Conservation (phyloP, 78 protist species). For the Neovahlkampfia damariscottae region DNA sequence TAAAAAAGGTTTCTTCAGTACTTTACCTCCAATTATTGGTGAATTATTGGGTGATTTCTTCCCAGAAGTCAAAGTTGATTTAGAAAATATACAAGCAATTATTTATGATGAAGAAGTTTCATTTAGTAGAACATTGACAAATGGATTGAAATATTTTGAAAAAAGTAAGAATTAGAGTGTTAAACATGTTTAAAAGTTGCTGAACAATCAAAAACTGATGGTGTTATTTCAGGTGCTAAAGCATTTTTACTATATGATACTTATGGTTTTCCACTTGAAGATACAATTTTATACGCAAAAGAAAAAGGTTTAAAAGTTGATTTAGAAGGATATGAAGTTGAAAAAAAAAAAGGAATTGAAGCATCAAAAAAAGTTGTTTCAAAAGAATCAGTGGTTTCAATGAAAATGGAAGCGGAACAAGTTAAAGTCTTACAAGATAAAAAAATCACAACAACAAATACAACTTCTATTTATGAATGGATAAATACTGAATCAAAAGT, state of each 20-base stretch:
- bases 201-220: background rate
- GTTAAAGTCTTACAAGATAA: background rate
- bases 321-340: slow-evolving; percentile 36
- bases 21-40: slow-evolving; percentile 59
- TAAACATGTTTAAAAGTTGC: background rate
- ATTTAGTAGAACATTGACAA: slow-evolving; percentile 30
- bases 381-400: background rate
- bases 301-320: slow-evolving; percentile 74
- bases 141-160: slow-evolving; percentile 59
- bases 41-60: slow-evolving; percentile 51
- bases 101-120: slow-evolving; percentile 77
- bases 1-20: slow-evolving; percentile 63
- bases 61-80: slow-evolving; percentile 62
- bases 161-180: slow-evolving; percentile 14
- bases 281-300: slow-evolving; percentile 83
- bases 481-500: slow-evolving; percentile 32
- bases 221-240: slow-evolving; percentile 46
- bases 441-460: slow-evolving; percentile 61
- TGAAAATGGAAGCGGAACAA: background rate
- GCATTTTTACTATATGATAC: slow-evolving; percentile 75
- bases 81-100: slow-evolving; percentile 24
- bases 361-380: slow-evolving; percentile 19
- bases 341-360: slow-evolving; percentile 31
- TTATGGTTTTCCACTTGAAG: slow-evolving; percentile 91
- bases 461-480: slow-evolving; percentile 53